Evolutionary conservation across 2,329 filamentous ascomycete species (phyloP).

Genomic region (Magnaporthiopsis incrustans): DNA sequence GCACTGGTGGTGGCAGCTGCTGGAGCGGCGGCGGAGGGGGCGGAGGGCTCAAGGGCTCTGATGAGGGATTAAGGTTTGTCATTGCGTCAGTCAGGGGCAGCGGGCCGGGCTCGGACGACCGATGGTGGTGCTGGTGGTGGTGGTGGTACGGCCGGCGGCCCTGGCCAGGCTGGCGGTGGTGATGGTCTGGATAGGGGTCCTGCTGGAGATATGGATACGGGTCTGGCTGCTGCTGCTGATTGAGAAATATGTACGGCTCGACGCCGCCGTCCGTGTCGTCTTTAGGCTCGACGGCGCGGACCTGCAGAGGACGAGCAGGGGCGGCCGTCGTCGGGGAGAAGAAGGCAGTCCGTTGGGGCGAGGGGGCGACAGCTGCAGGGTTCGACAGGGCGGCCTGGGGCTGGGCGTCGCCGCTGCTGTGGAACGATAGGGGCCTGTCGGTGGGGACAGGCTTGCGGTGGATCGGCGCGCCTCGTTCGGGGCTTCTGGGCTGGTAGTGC

Average conservation of each 20-base stretch:
- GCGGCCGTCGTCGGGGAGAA: neutral
- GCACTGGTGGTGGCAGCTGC: neutral
- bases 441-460: neutral
- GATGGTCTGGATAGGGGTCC: neutral
- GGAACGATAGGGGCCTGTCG: neutral
- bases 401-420: neutral
- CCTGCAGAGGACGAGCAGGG: neutral
- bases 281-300: neutral
- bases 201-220: neutral
- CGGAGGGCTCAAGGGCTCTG: neutral
- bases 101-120: neutral
- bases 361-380: neutral
- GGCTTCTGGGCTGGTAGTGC: neutral
- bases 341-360: neutral
- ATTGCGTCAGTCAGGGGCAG: neutral
- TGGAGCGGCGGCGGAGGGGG: no score
- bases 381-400: neutral
- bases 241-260: neutral
- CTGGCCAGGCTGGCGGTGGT: neutral
- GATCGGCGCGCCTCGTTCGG: neutral
- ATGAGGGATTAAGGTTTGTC: neutral
- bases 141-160: neutral
- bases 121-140: neutral
- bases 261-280: neutral
- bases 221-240: neutral